A percentile compares a stretch with the other conserved stretches of the same genome.
These are phyloP conservation scores for Triticum turgidum DNA, from an alignment of 176 grass and related monocot genomes.

Conservation along the genomic window DNA sequence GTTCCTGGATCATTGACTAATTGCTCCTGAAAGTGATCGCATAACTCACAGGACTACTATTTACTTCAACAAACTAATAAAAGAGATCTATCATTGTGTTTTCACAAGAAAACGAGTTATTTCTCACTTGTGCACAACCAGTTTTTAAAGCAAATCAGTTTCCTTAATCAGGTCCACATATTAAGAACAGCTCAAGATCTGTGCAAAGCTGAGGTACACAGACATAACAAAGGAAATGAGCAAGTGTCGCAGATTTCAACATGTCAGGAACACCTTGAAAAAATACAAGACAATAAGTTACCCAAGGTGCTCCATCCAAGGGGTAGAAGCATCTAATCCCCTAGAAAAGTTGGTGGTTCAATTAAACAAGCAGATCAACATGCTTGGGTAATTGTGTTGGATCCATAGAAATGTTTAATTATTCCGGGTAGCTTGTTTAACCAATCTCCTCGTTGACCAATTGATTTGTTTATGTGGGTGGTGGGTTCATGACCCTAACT, in stretches of 20 bases:
- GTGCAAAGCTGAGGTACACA: conserved; percentile 14
- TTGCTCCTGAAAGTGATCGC: background rate
- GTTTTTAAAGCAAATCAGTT: background rate
- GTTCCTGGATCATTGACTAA: background rate
- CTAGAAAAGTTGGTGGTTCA: conserved; percentile 26
- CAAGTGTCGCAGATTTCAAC: conserved; percentile 52
- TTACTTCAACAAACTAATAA: background rate
- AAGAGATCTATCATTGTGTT: background rate
- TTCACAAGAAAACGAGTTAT: background rate
- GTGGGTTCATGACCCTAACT: conserved; percentile 59
- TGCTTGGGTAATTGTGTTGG: conserved; percentile 63
- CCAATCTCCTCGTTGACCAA: conserved; percentile 51
- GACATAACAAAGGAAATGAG: conserved; percentile 22
- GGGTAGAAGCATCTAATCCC: conserved; percentile 91
- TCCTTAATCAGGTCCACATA: conserved; percentile 2
- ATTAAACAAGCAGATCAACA: conserved; percentile 58
- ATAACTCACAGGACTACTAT: background rate
- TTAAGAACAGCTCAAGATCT: conserved; percentile 39
- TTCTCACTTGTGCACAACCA: background rate
- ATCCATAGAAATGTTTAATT: conserved; percentile 56
- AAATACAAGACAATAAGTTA: conserved; percentile 63
- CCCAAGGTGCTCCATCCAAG: conserved; percentile 54
- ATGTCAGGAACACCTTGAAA: conserved; percentile 54
- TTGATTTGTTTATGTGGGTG: conserved; percentile 38
- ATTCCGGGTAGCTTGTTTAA: conserved; percentile 29